Conservation (phyloP, 2,329 filamentous ascomycete species). For the Diaporthe ampelina region DNA sequence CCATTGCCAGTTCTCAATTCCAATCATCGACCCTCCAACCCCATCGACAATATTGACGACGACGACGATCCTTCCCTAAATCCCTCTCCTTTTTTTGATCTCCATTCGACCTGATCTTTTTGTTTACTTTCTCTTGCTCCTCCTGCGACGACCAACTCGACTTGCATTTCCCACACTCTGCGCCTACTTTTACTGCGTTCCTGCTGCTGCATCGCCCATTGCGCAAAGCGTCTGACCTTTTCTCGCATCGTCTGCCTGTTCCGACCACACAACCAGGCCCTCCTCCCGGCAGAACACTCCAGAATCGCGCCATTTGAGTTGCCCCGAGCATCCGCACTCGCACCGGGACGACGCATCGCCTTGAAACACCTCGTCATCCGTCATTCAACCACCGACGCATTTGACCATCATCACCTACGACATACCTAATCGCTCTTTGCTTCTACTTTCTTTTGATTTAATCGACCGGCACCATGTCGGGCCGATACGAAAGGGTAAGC, state of each 20-base stretch:
- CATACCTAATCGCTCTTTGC: not conserved
- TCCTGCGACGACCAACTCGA: not conserved
- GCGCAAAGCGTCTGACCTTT: constrained; percentile 6
- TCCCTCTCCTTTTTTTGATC: constrained; percentile 13
- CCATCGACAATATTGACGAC: constrained; percentile 34
- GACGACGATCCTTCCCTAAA: constrained; percentile 28
- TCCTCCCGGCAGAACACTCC: constrained; percentile 8
- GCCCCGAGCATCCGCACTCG: not conserved
- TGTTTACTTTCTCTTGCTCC: not conserved
- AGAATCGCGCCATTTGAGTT: constrained; percentile 10
- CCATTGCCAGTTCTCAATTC: constrained; percentile 4
- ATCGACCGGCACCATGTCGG: constrained; percentile 60
- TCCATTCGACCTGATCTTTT: not conserved
- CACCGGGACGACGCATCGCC: not conserved
- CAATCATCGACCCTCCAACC: constrained; percentile 10
- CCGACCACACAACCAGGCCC: constrained; percentile 4
- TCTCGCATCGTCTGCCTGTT: constrained; percentile 30
- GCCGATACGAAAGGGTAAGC: constrained; percentile 71
- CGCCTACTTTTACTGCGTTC: constrained; percentile 14
- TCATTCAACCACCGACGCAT: not conserved
- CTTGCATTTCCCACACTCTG: not conserved
- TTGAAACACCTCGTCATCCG: constrained; percentile 9
- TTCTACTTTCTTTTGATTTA: constrained; percentile 17
- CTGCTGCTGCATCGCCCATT: not conserved
- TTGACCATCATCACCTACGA: not conserved